phyloP scores from a whole-genome alignment of 2,329 filamentous ascomycete species.

The Phaeosphaeria sp. region DNA sequence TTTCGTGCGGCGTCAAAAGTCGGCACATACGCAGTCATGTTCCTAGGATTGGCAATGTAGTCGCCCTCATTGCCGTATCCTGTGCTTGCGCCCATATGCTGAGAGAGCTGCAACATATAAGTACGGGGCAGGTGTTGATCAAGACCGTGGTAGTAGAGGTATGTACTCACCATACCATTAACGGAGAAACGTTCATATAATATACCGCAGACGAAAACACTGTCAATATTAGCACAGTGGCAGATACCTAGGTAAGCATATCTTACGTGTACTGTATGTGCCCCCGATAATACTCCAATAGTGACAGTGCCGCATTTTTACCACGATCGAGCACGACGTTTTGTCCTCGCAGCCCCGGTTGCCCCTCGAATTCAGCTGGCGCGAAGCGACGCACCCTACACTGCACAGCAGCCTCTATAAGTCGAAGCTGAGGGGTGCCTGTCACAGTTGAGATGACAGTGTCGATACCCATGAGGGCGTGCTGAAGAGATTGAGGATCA shows the following conservation, averaged over 20 bases:
- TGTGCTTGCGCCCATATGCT: constrained; percentile 65
- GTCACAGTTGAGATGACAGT: constrained; percentile 77
- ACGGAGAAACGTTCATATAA: constrained; percentile 76
- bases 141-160: neutral
- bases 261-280: constrained; percentile 72
- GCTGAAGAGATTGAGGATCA: constrained; percentile 64
- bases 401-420: constrained; percentile 73
- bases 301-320: constrained; percentile 62
- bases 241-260: constrained; percentile 48
- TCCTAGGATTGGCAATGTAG: constrained; percentile 69
- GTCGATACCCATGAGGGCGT: constrained; percentile 73
- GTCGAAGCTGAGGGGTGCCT: constrained; percentile 69
- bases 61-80: constrained; percentile 64
- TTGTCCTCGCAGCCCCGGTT: constrained; percentile 60
- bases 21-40: constrained; percentile 65
- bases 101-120: constrained; percentile 42
- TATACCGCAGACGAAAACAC: constrained; percentile 66
- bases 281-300: constrained; percentile 62
- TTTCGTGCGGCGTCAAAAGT: constrained; percentile 59
- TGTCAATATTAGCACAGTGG: neutral
- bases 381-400: constrained; percentile 72
- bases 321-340: constrained; percentile 68
- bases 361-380: constrained; percentile 77
- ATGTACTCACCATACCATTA: constrained; percentile 59
- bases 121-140: neutral